Conservation (phyloP, 768 basidiomycete species). For the Crassisporium funariophilum region DNA sequence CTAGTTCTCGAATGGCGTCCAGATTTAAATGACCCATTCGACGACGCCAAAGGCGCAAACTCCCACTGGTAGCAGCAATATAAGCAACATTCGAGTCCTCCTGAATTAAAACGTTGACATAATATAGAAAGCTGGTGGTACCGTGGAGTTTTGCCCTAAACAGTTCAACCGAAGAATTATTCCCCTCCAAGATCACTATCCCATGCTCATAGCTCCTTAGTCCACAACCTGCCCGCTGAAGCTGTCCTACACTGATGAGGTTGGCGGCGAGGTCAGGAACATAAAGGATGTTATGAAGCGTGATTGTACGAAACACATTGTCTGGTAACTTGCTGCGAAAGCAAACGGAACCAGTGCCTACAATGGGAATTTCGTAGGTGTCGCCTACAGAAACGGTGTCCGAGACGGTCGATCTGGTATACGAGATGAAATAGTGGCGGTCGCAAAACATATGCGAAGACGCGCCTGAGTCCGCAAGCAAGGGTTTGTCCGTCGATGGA, state of each 20-base stretch:
- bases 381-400: conserved; percentile 20
- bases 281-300: conserved; percentile 14
- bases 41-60: conserved; percentile 23
- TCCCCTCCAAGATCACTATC: neutral
- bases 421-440: conserved; percentile 8
- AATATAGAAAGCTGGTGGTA: conserved; percentile 3
- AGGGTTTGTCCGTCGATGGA: neutral
- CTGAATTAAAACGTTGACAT: conserved; percentile 4
- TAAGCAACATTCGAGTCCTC: conserved; percentile 4
- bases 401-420: neutral
- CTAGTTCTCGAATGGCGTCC: conserved; percentile 16
- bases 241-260: conserved; percentile 18
- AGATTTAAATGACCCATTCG: conserved; percentile 27
- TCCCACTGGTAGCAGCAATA: conserved; percentile 4
- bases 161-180: conserved; percentile 3
- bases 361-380: conserved; percentile 11
- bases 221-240: conserved; percentile 10
- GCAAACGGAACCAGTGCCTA: conserved; percentile 11
- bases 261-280: conserved; percentile 20
- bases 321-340: conserved; percentile 9
- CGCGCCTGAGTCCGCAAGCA: conserved; percentile 15
- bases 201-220: conserved; percentile 3
- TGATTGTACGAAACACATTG: conserved; percentile 5
- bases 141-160: conserved; percentile 1
- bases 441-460: conserved; percentile 20